phyloP scores from a whole-genome alignment of 192 early-diverging fungal species.

The Piromyces finnis region DNA sequence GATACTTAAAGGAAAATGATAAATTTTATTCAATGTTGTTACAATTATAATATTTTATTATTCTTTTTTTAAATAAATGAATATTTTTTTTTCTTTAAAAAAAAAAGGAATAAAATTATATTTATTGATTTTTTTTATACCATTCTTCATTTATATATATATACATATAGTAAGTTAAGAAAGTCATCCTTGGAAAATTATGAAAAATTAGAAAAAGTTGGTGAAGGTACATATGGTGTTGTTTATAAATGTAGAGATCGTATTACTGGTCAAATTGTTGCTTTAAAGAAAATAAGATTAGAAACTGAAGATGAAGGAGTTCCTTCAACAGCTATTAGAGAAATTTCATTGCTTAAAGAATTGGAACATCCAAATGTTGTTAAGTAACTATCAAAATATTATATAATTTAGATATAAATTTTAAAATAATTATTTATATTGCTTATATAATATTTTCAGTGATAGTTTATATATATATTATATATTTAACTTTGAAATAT shows the following conservation, averaged over 20 bases:
- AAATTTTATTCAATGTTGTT: too few species aligned
- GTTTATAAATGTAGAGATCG: conserved; percentile 55
- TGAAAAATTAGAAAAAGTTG: conserved; percentile 58
- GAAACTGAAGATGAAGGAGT: conserved; percentile 9
- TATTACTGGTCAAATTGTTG: conserved; percentile 34
- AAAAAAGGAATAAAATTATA: too few species aligned
- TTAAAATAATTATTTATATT: too few species aligned
- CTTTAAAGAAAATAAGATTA: conserved; percentile 52
- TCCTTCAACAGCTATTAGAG: conserved; percentile 67
- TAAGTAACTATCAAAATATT: conserved; percentile 23
- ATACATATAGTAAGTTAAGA: background rate
- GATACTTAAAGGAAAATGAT: too few species aligned
- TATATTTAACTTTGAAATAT: too few species aligned
- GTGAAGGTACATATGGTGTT: conserved; percentile 70
- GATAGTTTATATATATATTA: too few species aligned
- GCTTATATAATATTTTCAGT: too few species aligned
- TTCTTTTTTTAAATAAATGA: too few species aligned
- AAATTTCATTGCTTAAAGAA: conserved; percentile 75
- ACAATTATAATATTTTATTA: too few species aligned
- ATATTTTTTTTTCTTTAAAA: too few species aligned
- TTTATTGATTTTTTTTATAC: too few species aligned
- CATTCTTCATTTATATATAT: too few species aligned
- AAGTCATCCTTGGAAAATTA: conserved; percentile 22
- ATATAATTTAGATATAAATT: background rate
- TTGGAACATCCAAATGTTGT: conserved; percentile 71